A percentile compares a stretch with the other conserved stretches of the same genome.
Evolutionary conservation across 2,329 filamentous ascomycete genomes (phyloP).

Genomic region (Penicillium sp.): DNA sequence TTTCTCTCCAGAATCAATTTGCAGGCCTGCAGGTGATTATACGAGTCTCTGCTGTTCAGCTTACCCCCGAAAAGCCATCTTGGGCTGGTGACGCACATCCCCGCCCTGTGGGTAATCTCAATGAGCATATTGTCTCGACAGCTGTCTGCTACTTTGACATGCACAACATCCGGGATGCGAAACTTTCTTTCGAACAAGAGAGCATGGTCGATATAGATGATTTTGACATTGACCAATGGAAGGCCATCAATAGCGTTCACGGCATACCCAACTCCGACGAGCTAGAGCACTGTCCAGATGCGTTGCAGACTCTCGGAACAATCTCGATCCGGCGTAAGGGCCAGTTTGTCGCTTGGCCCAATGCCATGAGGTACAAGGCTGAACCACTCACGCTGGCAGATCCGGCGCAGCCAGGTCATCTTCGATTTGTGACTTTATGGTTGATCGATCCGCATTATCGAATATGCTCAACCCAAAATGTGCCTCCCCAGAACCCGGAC

Average conservation of each 20-base stretch:
- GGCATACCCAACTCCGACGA: neutral
- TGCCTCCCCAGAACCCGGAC: conserved; percentile 14
- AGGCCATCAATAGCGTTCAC: neutral
- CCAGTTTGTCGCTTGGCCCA: conserved; percentile 9
- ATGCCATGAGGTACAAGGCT: conserved; percentile 9
- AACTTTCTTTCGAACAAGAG: conserved; percentile 5
- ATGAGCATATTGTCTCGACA: conserved; percentile 8
- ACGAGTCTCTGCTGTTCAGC: conserved; percentile 4
- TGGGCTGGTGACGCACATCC: conserved; percentile 4
- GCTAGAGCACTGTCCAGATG: neutral
- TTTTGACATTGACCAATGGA: neutral
- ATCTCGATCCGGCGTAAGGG: conserved; percentile 8
- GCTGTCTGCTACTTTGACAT: conserved; percentile 7
- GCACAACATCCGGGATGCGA: conserved; percentile 6
- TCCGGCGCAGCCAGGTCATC: conserved; percentile 6
- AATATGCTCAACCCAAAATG: conserved; percentile 14
- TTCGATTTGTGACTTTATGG: conserved; percentile 11
- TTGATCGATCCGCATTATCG: conserved; percentile 16
- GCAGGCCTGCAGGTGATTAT: conserved; percentile 5
- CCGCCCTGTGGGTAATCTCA: conserved; percentile 2
- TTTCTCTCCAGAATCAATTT: conserved; percentile 6
- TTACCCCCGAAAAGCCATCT: conserved; percentile 4
- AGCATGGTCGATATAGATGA: conserved; percentile 1
- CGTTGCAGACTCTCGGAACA: conserved; percentile 6
- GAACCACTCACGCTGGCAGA: conserved; percentile 11